A percentile compares a stretch with the other conserved stretches of the same genome.
Evolutionary conservation across 2,329 filamentous ascomycete genomes (phyloP).

Genomic region (Phyllosticta ampelicida): DNA sequence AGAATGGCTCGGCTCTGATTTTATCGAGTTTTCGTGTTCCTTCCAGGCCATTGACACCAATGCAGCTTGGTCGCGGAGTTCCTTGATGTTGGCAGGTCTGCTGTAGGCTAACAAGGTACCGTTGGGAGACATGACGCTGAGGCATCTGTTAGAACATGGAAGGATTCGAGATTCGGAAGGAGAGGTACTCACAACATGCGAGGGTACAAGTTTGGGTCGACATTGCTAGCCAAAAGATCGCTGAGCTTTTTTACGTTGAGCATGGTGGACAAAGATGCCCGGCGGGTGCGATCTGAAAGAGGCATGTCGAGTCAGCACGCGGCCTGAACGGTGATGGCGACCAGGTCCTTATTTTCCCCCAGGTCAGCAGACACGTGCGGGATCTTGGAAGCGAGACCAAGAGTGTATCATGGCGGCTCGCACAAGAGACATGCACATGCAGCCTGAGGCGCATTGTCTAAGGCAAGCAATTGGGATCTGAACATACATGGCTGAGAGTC

Average conservation of each 20-base stretch:
- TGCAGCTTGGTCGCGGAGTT: constrained; percentile 39
- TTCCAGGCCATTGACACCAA: constrained; percentile 41
- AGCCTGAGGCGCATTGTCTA: neutral
- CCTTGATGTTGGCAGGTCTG: constrained; percentile 37
- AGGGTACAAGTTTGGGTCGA: constrained; percentile 31
- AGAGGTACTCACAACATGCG: constrained; percentile 28
- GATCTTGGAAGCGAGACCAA: neutral
- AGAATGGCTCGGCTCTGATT: neutral
- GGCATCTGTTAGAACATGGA: neutral
- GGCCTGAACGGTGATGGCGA: neutral
- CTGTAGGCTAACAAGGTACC: constrained; percentile 41
- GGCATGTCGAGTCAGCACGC: constrained; percentile 4
- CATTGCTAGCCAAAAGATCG: constrained; percentile 34
- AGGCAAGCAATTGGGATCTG: neutral
- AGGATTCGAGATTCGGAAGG: neutral
- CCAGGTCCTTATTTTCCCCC: constrained; percentile 1
- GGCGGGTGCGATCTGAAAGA: constrained; percentile 1
- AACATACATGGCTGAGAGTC: neutral
- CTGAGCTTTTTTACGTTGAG: constrained; percentile 33
- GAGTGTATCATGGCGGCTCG: neutral
- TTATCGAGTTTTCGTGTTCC: constrained; percentile 24
- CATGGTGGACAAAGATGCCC: constrained; percentile 21
- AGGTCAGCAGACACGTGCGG: constrained; percentile 11
- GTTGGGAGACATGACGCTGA: constrained; percentile 40
- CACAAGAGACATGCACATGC: neutral